A percentile compares a stretch with the other conserved stretches of the same genome.
Evolutionary conservation across 2,329 filamentous ascomycete species (phyloP).

Genomic region (Neopestalotiopsis rosae): DNA sequence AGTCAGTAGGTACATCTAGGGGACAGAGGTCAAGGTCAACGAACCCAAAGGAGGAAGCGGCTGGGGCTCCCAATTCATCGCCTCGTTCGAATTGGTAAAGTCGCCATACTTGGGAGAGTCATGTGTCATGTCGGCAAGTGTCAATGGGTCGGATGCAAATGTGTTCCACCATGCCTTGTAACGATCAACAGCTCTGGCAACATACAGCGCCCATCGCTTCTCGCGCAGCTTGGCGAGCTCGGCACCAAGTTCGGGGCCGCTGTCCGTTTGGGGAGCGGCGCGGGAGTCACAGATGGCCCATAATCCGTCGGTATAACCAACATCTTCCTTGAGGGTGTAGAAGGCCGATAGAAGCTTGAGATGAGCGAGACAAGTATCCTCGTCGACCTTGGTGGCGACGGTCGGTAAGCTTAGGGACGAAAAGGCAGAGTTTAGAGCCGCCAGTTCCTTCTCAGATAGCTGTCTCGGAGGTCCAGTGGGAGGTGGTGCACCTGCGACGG

Average conservation of each 20-base stretch:
- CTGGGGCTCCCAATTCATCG: slow-evolving; percentile 42
- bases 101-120: slow-evolving; percentile 31
- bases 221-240: slow-evolving; percentile 63
- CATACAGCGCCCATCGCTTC: slow-evolving; percentile 76
- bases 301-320: slow-evolving; percentile 70
- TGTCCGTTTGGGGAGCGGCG: slow-evolving; percentile 27
- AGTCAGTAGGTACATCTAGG: slow-evolving; percentile 29
- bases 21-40: not conserved
- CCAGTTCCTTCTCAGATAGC: slow-evolving; percentile 23
- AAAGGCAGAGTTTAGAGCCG: slow-evolving; percentile 39
- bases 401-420: slow-evolving; percentile 41
- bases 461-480: not conserved
- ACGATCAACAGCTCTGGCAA: slow-evolving; percentile 70
- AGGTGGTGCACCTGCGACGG: slow-evolving; percentile 10
- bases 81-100: slow-evolving; percentile 38
- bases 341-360: slow-evolving; percentile 75
- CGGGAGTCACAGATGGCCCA: slow-evolving; percentile 65
- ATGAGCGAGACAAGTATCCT: slow-evolving; percentile 71
- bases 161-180: slow-evolving; percentile 70
- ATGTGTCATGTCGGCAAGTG: slow-evolving; percentile 41
- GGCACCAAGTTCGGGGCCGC: slow-evolving; percentile 36
- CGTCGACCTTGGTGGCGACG: slow-evolving; percentile 41
- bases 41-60: slow-evolving; percentile 65
- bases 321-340: slow-evolving; percentile 68
- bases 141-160: slow-evolving; percentile 37